Percentiles rank a stretch among this genome's conserved stretches.
Conservation (phyloP, 768 basidiomycete genomes). For the Psilocybe subaeruginosa region DNA sequence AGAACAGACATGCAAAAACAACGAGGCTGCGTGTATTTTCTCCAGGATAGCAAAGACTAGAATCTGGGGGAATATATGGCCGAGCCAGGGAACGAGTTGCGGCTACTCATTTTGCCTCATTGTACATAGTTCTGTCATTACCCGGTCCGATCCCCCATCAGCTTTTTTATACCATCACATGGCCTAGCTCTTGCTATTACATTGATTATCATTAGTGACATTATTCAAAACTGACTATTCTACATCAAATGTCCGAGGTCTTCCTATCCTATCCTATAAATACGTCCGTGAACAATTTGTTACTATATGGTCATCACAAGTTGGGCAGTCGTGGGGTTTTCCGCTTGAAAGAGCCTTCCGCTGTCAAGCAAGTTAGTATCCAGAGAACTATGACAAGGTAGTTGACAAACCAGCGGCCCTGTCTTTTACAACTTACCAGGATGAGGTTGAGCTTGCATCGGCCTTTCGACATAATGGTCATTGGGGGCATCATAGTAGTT, state of each 20-base stretch:
- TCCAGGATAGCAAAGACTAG: background rate
- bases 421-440: slow-evolving; percentile 43
- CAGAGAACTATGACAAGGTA: background rate
- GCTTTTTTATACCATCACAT: slow-evolving; percentile 8
- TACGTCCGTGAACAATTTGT: slow-evolving; percentile 8
- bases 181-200: background rate
- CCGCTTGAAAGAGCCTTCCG: slow-evolving; percentile 45
- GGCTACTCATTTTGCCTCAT: background rate
- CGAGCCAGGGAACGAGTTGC: background rate
- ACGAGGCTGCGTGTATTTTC: slow-evolving; percentile 30
- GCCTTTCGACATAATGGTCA: slow-evolving; percentile 34
- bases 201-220: background rate
- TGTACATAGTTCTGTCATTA: background rate
- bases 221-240: background rate
- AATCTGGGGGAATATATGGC: slow-evolving; percentile 9
- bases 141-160: background rate
- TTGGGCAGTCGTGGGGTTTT: slow-evolving; percentile 40
- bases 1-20: slow-evolving; percentile 32
- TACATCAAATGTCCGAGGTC: slow-evolving; percentile 15
- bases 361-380: slow-evolving; percentile 24
- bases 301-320: background rate
- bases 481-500: slow-evolving; percentile 31
- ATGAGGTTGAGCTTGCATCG: slow-evolving; percentile 43
- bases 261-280: slow-evolving; percentile 4
- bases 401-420: slow-evolving; percentile 16